Base-by-base conservation (phyloP, 306 rosid species). In the Rosa rugosa region DNA sequence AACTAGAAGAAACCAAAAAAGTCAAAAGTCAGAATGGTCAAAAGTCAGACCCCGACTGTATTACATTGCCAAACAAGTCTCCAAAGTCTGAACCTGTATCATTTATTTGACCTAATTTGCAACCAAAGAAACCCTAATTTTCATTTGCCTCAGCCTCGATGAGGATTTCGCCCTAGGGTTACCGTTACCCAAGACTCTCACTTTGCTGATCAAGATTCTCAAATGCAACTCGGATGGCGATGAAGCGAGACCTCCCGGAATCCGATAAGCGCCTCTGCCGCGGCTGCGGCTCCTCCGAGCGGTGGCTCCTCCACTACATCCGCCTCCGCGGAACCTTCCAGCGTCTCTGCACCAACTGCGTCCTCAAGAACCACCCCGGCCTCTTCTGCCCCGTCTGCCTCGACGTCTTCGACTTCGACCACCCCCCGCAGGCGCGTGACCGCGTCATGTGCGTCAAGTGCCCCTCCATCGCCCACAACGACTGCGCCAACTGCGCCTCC, bases 311-410 rank as follows among this genome's bases (percentile, higher is more conserved):
- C 77, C 90, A 83, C 85, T 80, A 80, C 49, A 66, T 87, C n/a
- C 85, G 89, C 16, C 79, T 69, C 84, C 80, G 78, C 2, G 87
- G 81, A 1, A 34, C 45, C 64, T 80, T 73, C 75, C 84, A 83
- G 7, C 84, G 77, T 27, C 84, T 79, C 83, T 92, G 97, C 85
- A 90, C 93, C 38, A 84, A 92, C 72, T 92, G 97, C 87, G 83
- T 90, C 76, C 92, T 92, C 73, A 87, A 82, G 73, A 79, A 79
- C 67, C 83, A 90, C 60, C 89, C 77, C 0, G 89, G 89, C 38
- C 87, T 77, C 76, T 92, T 90, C 80, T 92, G 97, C 84, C 97
- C 97, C 8, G 56, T 90, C 54, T 92, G 97, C 78, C 85, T 87
- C 78, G 87, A 86, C 27, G 83, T 83, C 66, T 86, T 81, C 81